Base-by-base conservation (phyloP, 2,329 filamentous ascomycete species). In the Fusarium longipes region DNA sequence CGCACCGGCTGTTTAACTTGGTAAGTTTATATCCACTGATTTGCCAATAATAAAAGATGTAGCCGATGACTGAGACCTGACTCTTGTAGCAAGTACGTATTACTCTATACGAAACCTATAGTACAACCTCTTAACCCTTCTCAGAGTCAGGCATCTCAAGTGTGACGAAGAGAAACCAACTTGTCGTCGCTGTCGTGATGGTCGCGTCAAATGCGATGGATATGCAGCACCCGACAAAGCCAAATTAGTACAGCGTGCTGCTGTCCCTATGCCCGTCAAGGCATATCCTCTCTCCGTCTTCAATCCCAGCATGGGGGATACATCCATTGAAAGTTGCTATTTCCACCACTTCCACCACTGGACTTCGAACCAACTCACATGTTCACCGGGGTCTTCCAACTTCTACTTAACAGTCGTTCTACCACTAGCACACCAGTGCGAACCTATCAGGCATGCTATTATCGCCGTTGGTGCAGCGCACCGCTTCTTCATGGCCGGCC, bases 121-220 rank as follows among this genome's bases (percentile, higher is more conserved):
- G 17, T 5, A 6, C 38, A 25, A 15, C 12, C 17, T 17, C 22
- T 55, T 63, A 56, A 55, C 40, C 14, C 7, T 14, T 35, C 4
- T 22, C 45, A 72, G 70, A 52, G 59, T 67, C 24, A 65, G 71
- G 8, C 70, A 70, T 25, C 38, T 70, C 25, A 73, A 73, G 29
- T 76, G 74, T 39, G 74, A 76, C 42, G 74, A 76, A 38, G 58
- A 65, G 20, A 74, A 73, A 17, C 71, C 70, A 8, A 59, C 57
- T 1, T 73, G 71, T 27, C 65, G 45, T 5, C 63, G 71, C 14
- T 73, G 71, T 49, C 47, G 48, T 6, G 59, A 60, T 6, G 43
- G 51, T 5, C 51, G 63, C 1, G 61, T 70, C 33, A 65, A 64
- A 27, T 73, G 71, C 18, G 71, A 73, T 12, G 71, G 71, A 3